Evolutionary conservation across 306 rosid genomes (phyloP), one percentile per base, ranked within the genome.

Genomic region (Arachis stenosperma): DNA sequence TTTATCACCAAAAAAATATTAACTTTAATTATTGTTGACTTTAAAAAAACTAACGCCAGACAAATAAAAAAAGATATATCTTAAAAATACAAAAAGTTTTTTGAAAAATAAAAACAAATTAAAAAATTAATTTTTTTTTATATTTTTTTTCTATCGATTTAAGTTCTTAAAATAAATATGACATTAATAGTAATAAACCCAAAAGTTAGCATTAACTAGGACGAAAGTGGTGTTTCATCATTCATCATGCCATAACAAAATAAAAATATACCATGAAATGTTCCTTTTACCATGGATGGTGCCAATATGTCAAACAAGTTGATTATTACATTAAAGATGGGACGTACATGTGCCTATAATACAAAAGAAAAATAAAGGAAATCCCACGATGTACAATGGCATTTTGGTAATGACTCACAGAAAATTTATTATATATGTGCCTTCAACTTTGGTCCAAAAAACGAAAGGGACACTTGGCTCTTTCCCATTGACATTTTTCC

Each of bases 381-480:
- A 55, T 12, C 17, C 4, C 14, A 73, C 65, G 63, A 65, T 39
- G 59, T 73, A 60, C 44, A 0, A 14, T 51, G 80, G 55, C 39
- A 15, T 14, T 78, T 69, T 61, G 15, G 76, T 78, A 66, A 74
- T 40, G 65, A 17, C 2, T 54, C 40, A 65, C 3, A 51, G 48
- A 50, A 55, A 50, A 12, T 55, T 39, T 33, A 22, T 22, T 22
- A 22, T 22, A 51, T 57, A 60, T 33, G 37, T 33, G 30, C 88
- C 88, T 69, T 79, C 84, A 74, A 70, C 77, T 79, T 67, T 63
- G 88, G 37, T 33, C 37, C 37, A 33, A 33, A 71, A 44, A 36
- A 30, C 8, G 10, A 52, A 47, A 58, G 51, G 68, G 15, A 48
- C 55, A 53, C 51, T 61, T 68, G 30, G 63, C 71, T 52, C 61